phyloP scores from a whole-genome alignment of 2,329 filamentous ascomycete genomes.

The Periconia macrospinosa region DNA sequence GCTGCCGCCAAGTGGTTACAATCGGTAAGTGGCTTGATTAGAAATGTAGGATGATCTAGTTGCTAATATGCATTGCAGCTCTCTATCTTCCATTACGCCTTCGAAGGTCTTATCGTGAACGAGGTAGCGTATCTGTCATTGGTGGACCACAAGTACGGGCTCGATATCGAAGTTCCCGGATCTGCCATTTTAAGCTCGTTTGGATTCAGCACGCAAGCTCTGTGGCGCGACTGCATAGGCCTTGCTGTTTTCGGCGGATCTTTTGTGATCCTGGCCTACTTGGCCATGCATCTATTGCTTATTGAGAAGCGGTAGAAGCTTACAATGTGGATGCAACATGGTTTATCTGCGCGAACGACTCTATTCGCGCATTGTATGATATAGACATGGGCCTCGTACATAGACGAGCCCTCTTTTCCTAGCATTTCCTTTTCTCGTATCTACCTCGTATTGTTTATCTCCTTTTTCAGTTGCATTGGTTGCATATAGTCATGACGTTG shows the following conservation, averaged over 20 bases:
- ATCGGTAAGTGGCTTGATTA: constrained; percentile 55
- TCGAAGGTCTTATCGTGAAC: constrained; percentile 95
- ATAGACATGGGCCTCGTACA: neutral
- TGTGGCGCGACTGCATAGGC: constrained; percentile 83
- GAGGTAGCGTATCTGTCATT: constrained; percentile 89
- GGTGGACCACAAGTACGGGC: constrained; percentile 90
- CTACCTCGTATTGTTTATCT: neutral
- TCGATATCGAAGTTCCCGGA: constrained; percentile 94
- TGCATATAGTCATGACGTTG: neutral
- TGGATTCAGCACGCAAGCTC: constrained; percentile 83
- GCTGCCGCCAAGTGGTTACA: constrained; percentile 86
- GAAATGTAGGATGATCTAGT: neutral
- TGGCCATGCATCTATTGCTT: constrained; percentile 89
- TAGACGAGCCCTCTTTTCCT: neutral
- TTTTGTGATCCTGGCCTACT: constrained; percentile 87
- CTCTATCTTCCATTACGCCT: constrained; percentile 97
- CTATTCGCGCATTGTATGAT: neutral
- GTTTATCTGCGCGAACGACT: neutral
- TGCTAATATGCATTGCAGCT: constrained; percentile 52
- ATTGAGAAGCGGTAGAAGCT: constrained; percentile 74
- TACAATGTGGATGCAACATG: neutral
- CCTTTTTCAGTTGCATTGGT: neutral
- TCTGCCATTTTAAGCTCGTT: constrained; percentile 93
- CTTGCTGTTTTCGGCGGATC: constrained; percentile 78
- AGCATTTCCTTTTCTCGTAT: neutral